Base-by-base conservation (phyloP, 2,329 filamentous ascomycete genomes). In the Aspergillus pseudoviridinutans region DNA sequence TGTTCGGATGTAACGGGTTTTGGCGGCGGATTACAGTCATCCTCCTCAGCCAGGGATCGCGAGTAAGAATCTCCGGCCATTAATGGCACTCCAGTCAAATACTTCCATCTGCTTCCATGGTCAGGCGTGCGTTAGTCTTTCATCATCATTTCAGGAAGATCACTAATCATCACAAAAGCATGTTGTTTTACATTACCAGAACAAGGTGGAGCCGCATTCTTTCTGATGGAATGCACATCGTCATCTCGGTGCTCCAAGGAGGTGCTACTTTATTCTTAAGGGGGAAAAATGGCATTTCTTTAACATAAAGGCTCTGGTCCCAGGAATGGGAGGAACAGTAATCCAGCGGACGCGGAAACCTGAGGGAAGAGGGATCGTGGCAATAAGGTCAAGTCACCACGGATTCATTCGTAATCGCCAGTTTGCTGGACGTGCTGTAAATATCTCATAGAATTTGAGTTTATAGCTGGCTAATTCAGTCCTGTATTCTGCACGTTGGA, bases 1-100 rank as follows among this genome's bases (percentile, higher is more conserved):
- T 55, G 58, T 51, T 64, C 67, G 69, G 69, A 70, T 67, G 69
- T 69, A 70, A 66, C 69, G 68, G 69, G 51, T 51, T 60, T 63
- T 59, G 50, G 53, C 14, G 50, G 20, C 44, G 22, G 44, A 47
- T 10, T 47, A 12, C 10, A 9, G 6, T 4, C 42, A 25, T 46
- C 17, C 44, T 17, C 14, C 32, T 35, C 32, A 35, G 32, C 32
- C 32, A 38, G 32, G 14, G 32, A 17, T 7, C 4, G 32, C 14
- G 14, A 7, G 14, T 5, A 35, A 35, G 32, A 35, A 35, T 35
- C 12, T 35, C 29, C 29, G 4, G 29, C 29, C 3, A 35, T 14
- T 6, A 14, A 14, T 17, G 32, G 32, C 32, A 29, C 14, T n/a
- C 32, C 32, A 38, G 32, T 17, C 14, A 17, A 17, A 3, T 14